Evolutionary conservation across 73 alveolate species (phyloP), one percentile per base, ranked within the genome.

Genomic region (Paramecium biaurelia): DNA sequence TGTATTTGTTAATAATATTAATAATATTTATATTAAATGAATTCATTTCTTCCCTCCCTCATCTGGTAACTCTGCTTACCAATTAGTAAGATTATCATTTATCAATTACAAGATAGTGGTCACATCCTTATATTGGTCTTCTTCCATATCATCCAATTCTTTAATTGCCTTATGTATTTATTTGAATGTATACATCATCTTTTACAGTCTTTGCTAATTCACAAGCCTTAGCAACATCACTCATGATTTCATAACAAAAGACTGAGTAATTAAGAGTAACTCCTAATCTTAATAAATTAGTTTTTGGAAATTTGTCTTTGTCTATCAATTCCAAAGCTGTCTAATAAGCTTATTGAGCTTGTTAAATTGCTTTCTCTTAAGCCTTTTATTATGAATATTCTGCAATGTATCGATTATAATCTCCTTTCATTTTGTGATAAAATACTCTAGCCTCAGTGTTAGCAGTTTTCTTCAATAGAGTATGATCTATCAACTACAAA

Each of bases 201-300:
- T 88, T 88, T 8, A 93, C 97, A 53, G 95, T 94, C 53, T 95
- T 90, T 4, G 99, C 98, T 20, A 98, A 92, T 74, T 92, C 92
- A 86, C 98, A 97, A 5, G 99, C 99, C 92, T 95, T 93, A 32
- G 93, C 92, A 12, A 97, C 95, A 88, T 97, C 99, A 41, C 93
- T 86, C 95, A 96, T 79, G 4, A 97, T 97, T 92, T 98, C 99
- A 93, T 98, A 98, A 85, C 97, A 92, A 92, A 97, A 97, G 15
- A 98, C 96, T 47, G 99, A 96, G 92, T 88, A 95, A 95, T 98
- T 97, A 56, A 98, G 93, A 24, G 96, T 92, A 34, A 98, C 94
- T 18, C 99, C 99, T 86, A 96, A 93, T 70, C 92, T 86, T 85
- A 84, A 86, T n/a, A 95, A 56, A 95, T 97, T 94, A 1, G 85